Conservation (phyloP, 2,329 filamentous ascomycete species). For the Rhynchosporium secalis region DNA sequence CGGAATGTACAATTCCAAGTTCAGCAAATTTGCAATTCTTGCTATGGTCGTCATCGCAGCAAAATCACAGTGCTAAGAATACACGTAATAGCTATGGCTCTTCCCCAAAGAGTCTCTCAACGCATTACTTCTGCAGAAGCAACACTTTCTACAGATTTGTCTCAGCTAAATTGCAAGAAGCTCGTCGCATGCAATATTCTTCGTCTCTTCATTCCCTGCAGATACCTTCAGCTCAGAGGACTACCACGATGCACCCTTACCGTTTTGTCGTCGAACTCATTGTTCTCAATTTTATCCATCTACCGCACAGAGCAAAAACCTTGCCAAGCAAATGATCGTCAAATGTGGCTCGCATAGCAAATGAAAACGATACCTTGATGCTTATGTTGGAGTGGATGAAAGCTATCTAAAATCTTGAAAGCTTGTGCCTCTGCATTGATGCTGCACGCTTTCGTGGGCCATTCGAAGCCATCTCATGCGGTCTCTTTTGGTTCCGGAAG, state of each 20-base stretch:
- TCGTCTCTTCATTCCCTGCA: too few relatives aligned
- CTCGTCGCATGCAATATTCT: too few relatives aligned
- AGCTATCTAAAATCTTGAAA: neutral
- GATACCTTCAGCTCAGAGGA: neutral
- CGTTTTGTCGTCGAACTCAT: too few relatives aligned
- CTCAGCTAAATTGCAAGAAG: neutral
- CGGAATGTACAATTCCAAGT: neutral
- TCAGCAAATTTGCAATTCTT: conserved; percentile 2
- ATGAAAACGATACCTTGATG: neutral
- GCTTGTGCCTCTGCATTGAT: neutral
- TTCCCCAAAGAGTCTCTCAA: neutral
- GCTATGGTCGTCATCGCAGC: neutral
- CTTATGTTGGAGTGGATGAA: neutral
- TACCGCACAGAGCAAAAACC: neutral
- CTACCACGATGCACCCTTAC: too few relatives aligned
- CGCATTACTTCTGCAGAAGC: neutral
- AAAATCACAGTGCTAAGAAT: neutral
- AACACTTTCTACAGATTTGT: neutral
- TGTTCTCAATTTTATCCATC: too few relatives aligned
- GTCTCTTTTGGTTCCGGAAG: neutral
- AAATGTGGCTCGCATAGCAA: neutral
- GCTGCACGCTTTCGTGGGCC: neutral
- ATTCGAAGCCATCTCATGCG: neutral
- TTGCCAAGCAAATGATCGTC: neutral
- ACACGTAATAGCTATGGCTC: neutral